These are phyloP conservation scores for Talaromyces islandicus DNA, from an alignment of 2,329 filamentous ascomycete species.

Conservation along the genomic window DNA sequence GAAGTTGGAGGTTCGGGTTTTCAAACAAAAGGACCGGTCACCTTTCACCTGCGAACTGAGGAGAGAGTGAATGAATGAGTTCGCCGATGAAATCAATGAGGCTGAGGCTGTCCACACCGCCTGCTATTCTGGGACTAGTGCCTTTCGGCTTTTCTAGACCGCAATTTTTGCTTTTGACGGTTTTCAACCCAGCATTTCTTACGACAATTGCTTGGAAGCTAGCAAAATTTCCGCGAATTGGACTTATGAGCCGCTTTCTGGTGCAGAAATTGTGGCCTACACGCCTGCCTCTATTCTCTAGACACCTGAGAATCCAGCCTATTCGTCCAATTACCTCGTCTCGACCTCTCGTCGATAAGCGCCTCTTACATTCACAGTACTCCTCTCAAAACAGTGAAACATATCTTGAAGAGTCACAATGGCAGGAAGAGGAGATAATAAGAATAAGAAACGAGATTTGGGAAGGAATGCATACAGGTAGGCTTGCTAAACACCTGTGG, in stretches of 20 bases:
- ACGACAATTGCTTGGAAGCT: not conserved
- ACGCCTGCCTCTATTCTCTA: not conserved
- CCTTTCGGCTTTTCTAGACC: not conserved
- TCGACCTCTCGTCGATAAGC: not conserved
- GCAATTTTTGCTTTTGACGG: not conserved
- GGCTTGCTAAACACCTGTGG: constrained; percentile 18
- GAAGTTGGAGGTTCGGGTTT: not conserved
- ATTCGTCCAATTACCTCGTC: not conserved
- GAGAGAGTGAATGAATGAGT: not conserved
- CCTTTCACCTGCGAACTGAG: not conserved
- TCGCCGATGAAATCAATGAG: not conserved
- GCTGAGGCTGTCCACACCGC: not conserved
- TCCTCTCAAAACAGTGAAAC: not conserved
- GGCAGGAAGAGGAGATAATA: constrained; percentile 27
- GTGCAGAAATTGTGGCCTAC: not conserved
- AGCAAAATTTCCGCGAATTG: not conserved
- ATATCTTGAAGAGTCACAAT: constrained; percentile 10
- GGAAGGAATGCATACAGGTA: constrained; percentile 62
- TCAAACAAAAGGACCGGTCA: not conserved
- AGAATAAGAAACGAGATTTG: constrained; percentile 60
- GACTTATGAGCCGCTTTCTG: not conserved
- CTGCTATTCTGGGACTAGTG: not conserved
- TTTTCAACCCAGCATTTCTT: not conserved
- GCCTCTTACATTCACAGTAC: not conserved
- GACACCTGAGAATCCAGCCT: not conserved